These are phyloP conservation scores for Pythium phragmiticola DNA, from an alignment of 352 stramenopile species.

Conservation along the genomic window DNA sequence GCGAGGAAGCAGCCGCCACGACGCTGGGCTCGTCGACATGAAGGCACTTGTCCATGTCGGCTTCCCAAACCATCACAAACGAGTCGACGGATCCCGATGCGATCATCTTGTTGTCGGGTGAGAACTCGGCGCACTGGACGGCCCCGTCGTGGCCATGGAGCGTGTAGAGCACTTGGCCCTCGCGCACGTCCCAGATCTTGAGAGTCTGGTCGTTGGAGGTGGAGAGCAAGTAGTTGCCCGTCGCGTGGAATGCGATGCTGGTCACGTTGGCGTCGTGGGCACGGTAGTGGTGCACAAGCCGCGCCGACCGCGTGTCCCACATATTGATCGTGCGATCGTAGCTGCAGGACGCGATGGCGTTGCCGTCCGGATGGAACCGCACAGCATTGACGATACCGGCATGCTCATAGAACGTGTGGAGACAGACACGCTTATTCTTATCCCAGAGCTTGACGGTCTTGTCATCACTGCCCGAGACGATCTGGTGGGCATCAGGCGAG, in stretches of 20 bases:
- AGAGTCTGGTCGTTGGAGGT: constrained; percentile 85
- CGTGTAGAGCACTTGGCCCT: constrained; percentile 92
- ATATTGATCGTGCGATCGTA: constrained; percentile 77
- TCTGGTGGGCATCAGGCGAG: constrained; percentile 60
- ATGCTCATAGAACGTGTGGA: constrained; percentile 90
- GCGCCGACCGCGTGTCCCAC: constrained; percentile 81
- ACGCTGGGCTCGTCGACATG: constrained; percentile 38
- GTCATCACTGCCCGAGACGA: constrained; percentile 87
- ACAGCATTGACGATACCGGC: constrained; percentile 78
- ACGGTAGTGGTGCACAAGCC: constrained; percentile 91
- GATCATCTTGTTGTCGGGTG: constrained; percentile 58
- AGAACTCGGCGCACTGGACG: constrained; percentile 70
- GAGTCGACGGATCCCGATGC: constrained; percentile 74
- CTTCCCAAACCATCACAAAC: constrained; percentile 87
- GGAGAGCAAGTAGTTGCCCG: constrained; percentile 90
- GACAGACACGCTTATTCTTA: constrained; percentile 64
- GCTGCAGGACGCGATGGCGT: constrained; percentile 61
- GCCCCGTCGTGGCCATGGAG: constrained; percentile 85
- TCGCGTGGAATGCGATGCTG: constrained; percentile 87
- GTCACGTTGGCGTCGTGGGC: constrained; percentile 83
- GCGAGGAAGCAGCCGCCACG: constrained; percentile 10
- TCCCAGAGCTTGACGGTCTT: constrained; percentile 93
- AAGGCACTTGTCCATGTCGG: constrained; percentile 77
- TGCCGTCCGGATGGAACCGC: constrained; percentile 84
- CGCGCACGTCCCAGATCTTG: constrained; percentile 92